These are phyloP conservation scores for Dichotomopilus funicola DNA, from an alignment of 2,329 filamentous ascomycete genomes.

Conservation along the genomic window DNA sequence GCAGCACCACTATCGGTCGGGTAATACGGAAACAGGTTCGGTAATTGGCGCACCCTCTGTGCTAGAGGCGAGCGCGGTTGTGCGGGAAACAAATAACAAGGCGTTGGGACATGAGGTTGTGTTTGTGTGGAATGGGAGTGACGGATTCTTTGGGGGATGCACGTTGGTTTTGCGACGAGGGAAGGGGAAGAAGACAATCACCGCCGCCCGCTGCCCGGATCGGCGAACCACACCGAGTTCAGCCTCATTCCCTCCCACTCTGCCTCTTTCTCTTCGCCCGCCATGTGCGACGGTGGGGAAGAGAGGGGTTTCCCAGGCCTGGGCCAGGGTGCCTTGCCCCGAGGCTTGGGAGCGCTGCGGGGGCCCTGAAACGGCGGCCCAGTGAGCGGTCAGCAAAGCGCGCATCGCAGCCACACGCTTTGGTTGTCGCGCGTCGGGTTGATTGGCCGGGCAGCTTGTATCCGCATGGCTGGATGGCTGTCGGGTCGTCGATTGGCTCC, in stretches of 20 bases:
- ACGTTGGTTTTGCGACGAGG: constrained; percentile 5
- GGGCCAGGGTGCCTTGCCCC: constrained; percentile 10
- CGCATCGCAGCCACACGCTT: constrained; percentile 16
- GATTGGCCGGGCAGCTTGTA: constrained; percentile 1
- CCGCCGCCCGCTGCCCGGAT: constrained; percentile 9
- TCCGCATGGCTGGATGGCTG: constrained; percentile 6
- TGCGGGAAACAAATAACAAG: constrained; percentile 2
- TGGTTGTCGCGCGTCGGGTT: constrained; percentile 2
- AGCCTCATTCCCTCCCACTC: constrained; percentile 25
- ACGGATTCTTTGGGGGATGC: not conserved
- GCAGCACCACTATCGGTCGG: too few species aligned
- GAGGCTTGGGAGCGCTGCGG: constrained; percentile 10
- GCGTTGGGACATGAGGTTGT: constrained; percentile 4
- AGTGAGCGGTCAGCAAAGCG: constrained; percentile 11
- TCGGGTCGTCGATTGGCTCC: not conserved
- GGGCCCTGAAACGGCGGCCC: constrained; percentile 6
- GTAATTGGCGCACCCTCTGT: not conserved
- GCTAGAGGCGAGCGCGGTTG: too few species aligned
- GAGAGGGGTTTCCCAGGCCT: constrained; percentile 9
- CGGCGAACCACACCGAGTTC: constrained; percentile 22
- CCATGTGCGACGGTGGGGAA: constrained; percentile 19
- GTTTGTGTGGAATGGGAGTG: not conserved
- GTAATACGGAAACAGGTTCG: not conserved
- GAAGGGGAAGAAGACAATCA: constrained; percentile 1
- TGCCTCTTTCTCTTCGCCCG: constrained; percentile 11